Evolutionary conservation across 306 rosid species (phyloP).

Genomic region (Delonix regia): DNA sequence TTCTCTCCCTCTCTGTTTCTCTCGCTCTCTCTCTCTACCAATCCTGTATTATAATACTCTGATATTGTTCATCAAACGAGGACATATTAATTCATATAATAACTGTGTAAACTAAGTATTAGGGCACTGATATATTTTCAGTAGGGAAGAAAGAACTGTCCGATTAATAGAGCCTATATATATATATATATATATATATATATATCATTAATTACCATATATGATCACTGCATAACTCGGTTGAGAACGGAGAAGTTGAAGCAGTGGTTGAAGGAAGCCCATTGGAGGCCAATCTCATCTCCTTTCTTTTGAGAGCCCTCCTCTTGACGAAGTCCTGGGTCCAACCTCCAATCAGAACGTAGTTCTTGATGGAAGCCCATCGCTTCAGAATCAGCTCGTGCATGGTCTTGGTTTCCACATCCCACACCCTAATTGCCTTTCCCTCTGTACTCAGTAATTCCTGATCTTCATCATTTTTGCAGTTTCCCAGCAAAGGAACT

Average conservation of each 20-base stretch:
- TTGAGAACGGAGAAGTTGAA: slow-evolving; percentile 33
- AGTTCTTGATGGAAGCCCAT: slow-evolving; percentile 33
- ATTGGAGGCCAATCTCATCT: slow-evolving; percentile 39
- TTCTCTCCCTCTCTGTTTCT: too few species aligned
- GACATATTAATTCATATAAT: too few species aligned
- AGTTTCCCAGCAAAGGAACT: not conserved
- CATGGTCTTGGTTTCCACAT: slow-evolving; percentile 26
- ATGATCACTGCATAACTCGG: too few species aligned
- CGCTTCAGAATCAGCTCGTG: slow-evolving; percentile 32
- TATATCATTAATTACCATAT: too few species aligned
- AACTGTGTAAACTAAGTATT: too few species aligned
- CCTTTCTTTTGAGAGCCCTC: slow-evolving; percentile 25
- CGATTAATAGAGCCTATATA: too few species aligned
- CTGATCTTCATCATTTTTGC: not conserved
- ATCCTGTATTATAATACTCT: too few species aligned
- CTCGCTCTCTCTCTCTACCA: too few species aligned
- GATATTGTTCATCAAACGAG: too few species aligned
- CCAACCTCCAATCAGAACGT: slow-evolving; percentile 34
- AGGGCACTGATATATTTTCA: too few species aligned
- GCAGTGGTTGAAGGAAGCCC: slow-evolving; percentile 24
- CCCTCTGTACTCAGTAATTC: not conserved
- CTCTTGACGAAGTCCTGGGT: slow-evolving; percentile 29
- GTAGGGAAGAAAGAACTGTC: too few species aligned
- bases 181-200: too few species aligned
- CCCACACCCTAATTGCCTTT: slow-evolving; percentile 20